Conservation (phyloP, 306 rosid species). For the Pachyrhizus erosus region DNA sequence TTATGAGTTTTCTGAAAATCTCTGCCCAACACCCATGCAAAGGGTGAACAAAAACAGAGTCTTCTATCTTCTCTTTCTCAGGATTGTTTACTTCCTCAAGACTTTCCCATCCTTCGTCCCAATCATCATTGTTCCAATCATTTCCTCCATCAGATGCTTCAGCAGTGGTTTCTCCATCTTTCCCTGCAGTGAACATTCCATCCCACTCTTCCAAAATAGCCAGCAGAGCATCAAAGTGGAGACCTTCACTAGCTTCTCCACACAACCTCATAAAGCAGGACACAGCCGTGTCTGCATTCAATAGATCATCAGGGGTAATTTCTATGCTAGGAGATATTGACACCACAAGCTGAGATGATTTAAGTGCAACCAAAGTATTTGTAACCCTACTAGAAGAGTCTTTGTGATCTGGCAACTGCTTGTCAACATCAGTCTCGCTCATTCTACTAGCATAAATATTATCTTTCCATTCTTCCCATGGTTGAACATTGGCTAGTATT, state of each 20-base stretch:
- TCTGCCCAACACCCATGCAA: slow-evolving; percentile 85
- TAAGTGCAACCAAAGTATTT: slow-evolving; percentile 91
- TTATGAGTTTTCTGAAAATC: slow-evolving; percentile 67
- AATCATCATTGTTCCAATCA: slow-evolving; percentile 82
- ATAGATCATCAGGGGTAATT: slow-evolving; percentile 74
- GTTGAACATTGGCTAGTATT: slow-evolving; percentile 65
- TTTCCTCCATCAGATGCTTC: slow-evolving; percentile 68
- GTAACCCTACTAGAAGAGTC: slow-evolving; percentile 81
- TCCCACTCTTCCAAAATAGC: slow-evolving; percentile 91
- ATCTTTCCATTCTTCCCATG: slow-evolving; percentile 98
- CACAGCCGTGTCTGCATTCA: slow-evolving; percentile 65
- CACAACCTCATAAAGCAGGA: slow-evolving; percentile 82
- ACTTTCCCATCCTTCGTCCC: slow-evolving; percentile 99
- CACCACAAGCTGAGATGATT: slow-evolving; percentile 82
- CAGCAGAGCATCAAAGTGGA: slow-evolving; percentile 70
- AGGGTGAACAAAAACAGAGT: slow-evolving; percentile 63
- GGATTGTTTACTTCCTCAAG: slow-evolving; percentile 73
- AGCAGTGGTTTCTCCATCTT: slow-evolving; percentile 55
- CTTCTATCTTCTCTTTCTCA: slow-evolving; percentile 55
- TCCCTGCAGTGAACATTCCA: slow-evolving; percentile 66
- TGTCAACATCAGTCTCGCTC: slow-evolving; percentile 54
- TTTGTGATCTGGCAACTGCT: slow-evolving; percentile 58
- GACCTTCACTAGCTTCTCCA: slow-evolving; percentile 62
- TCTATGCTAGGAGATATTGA: slow-evolving; percentile 80
- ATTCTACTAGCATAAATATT: slow-evolving; percentile 55